Percentiles rank a stretch among this genome's conserved stretches.
These are phyloP conservation scores for Mallotus repandus DNA, from an alignment of 441 rosid species.

Conservation along the genomic window DNA sequence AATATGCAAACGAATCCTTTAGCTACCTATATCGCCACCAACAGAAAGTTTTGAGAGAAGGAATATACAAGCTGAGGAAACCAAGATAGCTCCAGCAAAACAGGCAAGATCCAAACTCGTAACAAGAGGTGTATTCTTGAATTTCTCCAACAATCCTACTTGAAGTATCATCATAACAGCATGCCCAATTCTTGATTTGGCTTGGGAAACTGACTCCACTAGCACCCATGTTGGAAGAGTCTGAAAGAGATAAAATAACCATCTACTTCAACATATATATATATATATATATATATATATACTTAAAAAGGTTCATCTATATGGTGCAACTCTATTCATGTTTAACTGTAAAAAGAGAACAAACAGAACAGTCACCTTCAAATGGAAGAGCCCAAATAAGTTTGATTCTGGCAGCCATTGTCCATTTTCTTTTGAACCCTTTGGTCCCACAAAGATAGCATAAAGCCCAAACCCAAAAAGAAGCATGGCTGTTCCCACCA, in stretches of 20 bases:
- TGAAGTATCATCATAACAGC: slow-evolving; percentile 72
- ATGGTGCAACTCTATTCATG: neutral
- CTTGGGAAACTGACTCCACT: slow-evolving; percentile 52
- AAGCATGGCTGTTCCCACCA: slow-evolving; percentile 66
- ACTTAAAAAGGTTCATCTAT: neutral
- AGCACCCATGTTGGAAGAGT: slow-evolving; percentile 50
- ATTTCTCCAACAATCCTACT: slow-evolving; percentile 67
- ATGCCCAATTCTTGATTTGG: slow-evolving; percentile 67
- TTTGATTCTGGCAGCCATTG: slow-evolving; percentile 39
- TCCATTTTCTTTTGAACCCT: slow-evolving; percentile 22
- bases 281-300: no score
- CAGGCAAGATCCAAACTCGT: slow-evolving; percentile 63
- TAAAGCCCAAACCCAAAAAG: slow-evolving; percentile 60
- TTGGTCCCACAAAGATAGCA: slow-evolving; percentile 57
- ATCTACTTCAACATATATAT: neutral
- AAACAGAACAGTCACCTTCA: slow-evolving; percentile 29
- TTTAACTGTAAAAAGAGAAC: neutral
- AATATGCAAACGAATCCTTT: neutral
- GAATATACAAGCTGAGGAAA: slow-evolving; percentile 57
- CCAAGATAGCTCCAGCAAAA: slow-evolving; percentile 55
- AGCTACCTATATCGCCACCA: slow-evolving; percentile 10
- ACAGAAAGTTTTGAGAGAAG: slow-evolving; percentile 57
- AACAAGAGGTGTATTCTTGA: slow-evolving; percentile 46
- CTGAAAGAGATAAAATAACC: slow-evolving; percentile 28
- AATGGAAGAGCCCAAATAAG: slow-evolving; percentile 52